phyloP scores from a whole-genome alignment of 371 early-diverging fungal species.

The Saksenaea vasiformis region DNA sequence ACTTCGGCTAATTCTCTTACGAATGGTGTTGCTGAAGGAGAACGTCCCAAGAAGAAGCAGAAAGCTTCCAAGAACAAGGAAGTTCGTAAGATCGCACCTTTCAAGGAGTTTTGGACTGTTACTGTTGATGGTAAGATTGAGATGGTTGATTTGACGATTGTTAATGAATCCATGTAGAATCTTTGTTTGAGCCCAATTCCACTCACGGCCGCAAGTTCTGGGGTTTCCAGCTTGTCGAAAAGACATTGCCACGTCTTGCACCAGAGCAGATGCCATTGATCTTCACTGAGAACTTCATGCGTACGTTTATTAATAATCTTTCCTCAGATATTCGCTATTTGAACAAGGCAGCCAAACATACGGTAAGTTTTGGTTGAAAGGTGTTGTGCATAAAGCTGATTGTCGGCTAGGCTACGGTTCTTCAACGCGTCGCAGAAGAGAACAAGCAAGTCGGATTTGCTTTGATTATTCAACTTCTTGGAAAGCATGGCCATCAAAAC shows the following conservation, averaged over 20 bases:
- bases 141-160: not conserved
- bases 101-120: constrained; percentile 81
- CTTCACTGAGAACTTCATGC: constrained; percentile 83
- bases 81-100: constrained; percentile 42
- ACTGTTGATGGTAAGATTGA: constrained; percentile 69
- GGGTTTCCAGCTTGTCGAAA: constrained; percentile 83
- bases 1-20: not conserved
- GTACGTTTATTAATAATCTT: constrained; percentile 80
- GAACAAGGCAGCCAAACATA: constrained; percentile 76
- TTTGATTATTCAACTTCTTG: constrained; percentile 72
- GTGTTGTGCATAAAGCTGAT: constrained; percentile 19
- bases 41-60: constrained; percentile 24
- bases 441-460: constrained; percentile 55
- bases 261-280: constrained; percentile 70
- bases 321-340: constrained; percentile 73
- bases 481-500: constrained; percentile 66
- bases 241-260: constrained; percentile 64
- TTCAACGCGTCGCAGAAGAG: constrained; percentile 47
- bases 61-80: constrained; percentile 18
- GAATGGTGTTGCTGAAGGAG: constrained; percentile 20
- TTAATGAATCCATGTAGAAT: constrained; percentile 36
- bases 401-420: constrained; percentile 40
- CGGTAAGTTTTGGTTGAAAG: constrained; percentile 43
- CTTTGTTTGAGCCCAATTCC: constrained; percentile 70
- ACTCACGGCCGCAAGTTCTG: constrained; percentile 87